Percentiles rank a stretch among this genome's conserved stretches.
phyloP scores from a whole-genome alignment of 176 grass and related monocot species.

The Eleusine indica region DNA sequence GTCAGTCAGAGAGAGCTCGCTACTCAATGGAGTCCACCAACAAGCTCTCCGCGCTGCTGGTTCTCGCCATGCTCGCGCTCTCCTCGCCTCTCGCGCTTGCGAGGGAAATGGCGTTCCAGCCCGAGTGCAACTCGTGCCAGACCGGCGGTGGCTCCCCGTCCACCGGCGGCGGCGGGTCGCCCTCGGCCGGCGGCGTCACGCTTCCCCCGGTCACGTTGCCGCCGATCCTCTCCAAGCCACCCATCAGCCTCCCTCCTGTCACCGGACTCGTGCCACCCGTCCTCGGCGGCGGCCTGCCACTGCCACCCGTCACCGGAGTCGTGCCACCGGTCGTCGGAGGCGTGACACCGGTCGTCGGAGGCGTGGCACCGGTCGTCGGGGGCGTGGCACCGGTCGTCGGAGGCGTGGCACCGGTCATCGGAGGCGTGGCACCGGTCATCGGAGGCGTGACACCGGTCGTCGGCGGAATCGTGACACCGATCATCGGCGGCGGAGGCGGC shows the following conservation, averaged over 20 bases:
- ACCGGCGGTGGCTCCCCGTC: background rate
- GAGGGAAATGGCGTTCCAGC: background rate
- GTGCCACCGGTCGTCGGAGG: background rate
- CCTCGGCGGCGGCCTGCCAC: background rate
- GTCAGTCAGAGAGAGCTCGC: background rate
- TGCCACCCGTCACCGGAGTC: background rate
- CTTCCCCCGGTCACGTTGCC: background rate
- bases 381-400: background rate
- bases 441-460: too few relatives aligned
- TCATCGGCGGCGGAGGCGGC: background rate
- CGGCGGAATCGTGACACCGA: too few relatives aligned
- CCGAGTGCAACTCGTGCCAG: constrained; percentile 30
- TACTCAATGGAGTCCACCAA: constrained; percentile 59
- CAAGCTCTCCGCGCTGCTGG: constrained; percentile 56
- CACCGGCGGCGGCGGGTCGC: background rate
- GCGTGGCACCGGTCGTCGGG: background rate
- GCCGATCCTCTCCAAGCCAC: background rate
- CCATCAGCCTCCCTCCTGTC: constrained; percentile 1
- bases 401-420: background rate
- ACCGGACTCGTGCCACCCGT: background rate
- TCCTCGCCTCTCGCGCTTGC: constrained; percentile 49
- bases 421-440: too few relatives aligned
- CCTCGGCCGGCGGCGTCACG: background rate
- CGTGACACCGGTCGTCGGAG: background rate
- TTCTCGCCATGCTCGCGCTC: constrained; percentile 56